Base-by-base conservation (phyloP, 2,329 filamentous ascomycete species). In the Aspergillus ibericus region DNA sequence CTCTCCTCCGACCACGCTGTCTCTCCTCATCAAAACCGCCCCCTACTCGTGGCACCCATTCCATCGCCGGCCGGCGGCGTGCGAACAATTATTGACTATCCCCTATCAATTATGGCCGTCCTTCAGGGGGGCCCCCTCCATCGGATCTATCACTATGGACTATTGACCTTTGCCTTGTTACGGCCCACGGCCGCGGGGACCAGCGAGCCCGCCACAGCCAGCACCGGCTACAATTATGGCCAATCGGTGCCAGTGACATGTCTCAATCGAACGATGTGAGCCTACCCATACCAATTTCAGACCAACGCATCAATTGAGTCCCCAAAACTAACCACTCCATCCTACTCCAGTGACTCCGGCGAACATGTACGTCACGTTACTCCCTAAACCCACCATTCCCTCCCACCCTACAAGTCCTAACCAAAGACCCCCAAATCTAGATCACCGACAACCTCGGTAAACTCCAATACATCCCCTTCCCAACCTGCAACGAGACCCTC, bases 401-500 rank as follows among this genome's bases (percentile, higher is more conserved):
- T 7, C 12, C 12, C 27, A 13, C 20, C 40, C 54, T 52, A 20
- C 60, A 58, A n/a, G n/a, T 55, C 40, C 15, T 50, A 18, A 34
- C 27, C 22, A 25, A n/a, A n/a, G n/a, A n/a, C n/a, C n/a, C n/a
- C n/a, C n/a, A n/a, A n/a, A n/a, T n/a, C n/a, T n/a, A 80, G 81
- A 88, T 97, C 70, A 89, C 91, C 71, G 87, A 96, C 73, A 82
- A 83, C 35, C 82, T 88, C 63, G 88, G 95, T 70, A 89, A 96
- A 74, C 86, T 97, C 57, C 85, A 96, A 83, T 98, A 95, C 83
- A 88, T 95, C 46, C 92, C 93, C 38, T 98, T 98, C 76, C 91
- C 91, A 22, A 82, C 83, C 34, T 98, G 95, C 84, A 90, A 92
- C 77, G 95, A 98, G 77, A 98, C 95, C 12, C 82, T 82, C 44